Conservation (phyloP, 352 stramenopile species). For the Pythium volutum region DNA sequence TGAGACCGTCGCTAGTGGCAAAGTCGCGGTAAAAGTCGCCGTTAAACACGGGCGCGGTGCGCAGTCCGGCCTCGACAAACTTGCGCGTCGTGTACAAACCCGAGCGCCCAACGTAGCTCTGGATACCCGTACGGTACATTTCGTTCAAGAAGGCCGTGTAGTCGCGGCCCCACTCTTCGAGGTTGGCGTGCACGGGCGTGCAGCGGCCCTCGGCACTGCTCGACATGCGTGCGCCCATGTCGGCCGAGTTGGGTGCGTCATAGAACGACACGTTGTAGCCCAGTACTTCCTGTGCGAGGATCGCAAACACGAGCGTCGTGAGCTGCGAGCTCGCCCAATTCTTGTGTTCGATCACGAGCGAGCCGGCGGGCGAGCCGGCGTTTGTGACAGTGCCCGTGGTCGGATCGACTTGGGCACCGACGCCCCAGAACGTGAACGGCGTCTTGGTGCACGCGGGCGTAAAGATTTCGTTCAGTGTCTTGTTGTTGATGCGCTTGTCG, state of each 20-base stretch:
- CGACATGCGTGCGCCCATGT: slow-evolving; percentile 32
- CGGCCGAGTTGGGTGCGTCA: not conserved
- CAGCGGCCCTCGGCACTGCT: slow-evolving; percentile 23
- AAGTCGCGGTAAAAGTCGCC: slow-evolving; percentile 49
- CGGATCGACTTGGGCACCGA: slow-evolving; percentile 17
- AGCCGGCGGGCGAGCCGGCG: slow-evolving; percentile 20
- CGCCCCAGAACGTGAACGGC: slow-evolving; percentile 19
- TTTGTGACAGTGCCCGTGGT: slow-evolving; percentile 17
- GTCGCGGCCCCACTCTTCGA: slow-evolving; percentile 33
- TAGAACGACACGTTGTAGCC: slow-evolving; percentile 8
- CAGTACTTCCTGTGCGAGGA: slow-evolving; percentile 24
- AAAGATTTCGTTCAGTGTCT: not conserved
- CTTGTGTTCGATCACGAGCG: slow-evolving; percentile 28
- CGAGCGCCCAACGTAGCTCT: slow-evolving; percentile 31
- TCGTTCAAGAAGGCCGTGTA: slow-evolving; percentile 32
- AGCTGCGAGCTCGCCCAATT: slow-evolving; percentile 28
- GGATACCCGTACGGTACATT: slow-evolving; percentile 14
- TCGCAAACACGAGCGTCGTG: slow-evolving; percentile 30
- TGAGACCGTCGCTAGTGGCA: slow-evolving; percentile 26
- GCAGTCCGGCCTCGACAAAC: slow-evolving; percentile 28
- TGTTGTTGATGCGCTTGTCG: slow-evolving; percentile 23
- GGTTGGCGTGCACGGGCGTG: slow-evolving; percentile 33
- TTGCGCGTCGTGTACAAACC: slow-evolving; percentile 42
- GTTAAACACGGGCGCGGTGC: slow-evolving; percentile 5
- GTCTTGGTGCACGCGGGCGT: slow-evolving; percentile 12